Percentiles rank a stretch among this genome's conserved stretches.
phyloP scores from a whole-genome alignment of 441 rosid genomes.

The Breynia disticha region DNA sequence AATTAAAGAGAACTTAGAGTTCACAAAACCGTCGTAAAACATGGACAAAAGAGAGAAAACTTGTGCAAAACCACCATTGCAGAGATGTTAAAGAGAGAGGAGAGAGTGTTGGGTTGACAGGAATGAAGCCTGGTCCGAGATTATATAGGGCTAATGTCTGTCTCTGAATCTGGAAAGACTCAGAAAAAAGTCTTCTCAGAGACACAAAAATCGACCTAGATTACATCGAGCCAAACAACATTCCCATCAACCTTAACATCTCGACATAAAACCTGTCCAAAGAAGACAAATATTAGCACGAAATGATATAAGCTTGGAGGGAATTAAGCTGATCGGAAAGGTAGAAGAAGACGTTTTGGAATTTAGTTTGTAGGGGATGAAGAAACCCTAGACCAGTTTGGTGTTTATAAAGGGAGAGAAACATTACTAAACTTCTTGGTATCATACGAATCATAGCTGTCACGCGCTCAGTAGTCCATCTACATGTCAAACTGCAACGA shows the following conservation, averaged over 20 bases:
- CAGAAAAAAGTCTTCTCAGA: conserved; percentile 2
- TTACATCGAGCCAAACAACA: conserved; percentile 55
- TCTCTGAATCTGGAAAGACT: neutral
- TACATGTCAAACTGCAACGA: no score
- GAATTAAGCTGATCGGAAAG: conserved; percentile 22
- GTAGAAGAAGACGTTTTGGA: neutral
- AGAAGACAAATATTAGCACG: neutral
- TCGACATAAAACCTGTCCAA: neutral
- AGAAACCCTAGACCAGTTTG: conserved; percentile 7
- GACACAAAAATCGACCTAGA: conserved; percentile 18
- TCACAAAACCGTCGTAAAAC: no score
- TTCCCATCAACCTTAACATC: conserved; percentile 41
- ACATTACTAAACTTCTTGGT: neutral
- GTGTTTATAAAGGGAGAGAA: conserved; percentile 8
- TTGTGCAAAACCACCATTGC: neutral
- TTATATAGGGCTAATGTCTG: conserved; percentile 18
- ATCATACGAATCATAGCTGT: neutral
- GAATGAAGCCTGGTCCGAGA: conserved; percentile 68
- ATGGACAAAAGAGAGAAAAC: neutral
- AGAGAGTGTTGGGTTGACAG: conserved; percentile 34
- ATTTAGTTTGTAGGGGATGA: no score
- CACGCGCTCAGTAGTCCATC: neutral
- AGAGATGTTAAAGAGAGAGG: conserved; percentile 4
- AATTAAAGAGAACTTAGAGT: no score
- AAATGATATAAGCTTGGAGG: conserved; percentile 12